Percentiles rank a stretch among this genome's conserved stretches.
phyloP scores from a whole-genome alignment of 2,329 filamentous ascomycete species.

The Penicillium sp. region DNA sequence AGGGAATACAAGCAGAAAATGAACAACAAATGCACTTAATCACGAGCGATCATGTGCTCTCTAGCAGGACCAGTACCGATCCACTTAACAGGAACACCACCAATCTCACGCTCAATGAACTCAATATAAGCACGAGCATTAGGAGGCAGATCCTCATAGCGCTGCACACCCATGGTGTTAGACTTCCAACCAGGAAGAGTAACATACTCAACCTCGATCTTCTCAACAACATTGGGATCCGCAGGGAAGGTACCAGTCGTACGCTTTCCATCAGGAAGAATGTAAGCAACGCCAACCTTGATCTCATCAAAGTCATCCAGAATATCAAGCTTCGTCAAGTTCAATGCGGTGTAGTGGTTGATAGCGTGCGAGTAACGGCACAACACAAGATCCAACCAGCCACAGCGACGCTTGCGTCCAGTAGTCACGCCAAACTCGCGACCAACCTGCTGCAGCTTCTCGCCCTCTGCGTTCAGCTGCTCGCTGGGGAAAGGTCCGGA shows the following conservation, averaged over 20 bases:
- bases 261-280: constrained; percentile 49
- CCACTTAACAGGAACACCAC: constrained; percentile 59
- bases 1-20: constrained; percentile 6
- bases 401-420: constrained; percentile 61
- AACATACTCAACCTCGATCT: constrained; percentile 58
- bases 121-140: constrained; percentile 61
- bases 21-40: constrained; percentile 32
- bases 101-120: constrained; percentile 58
- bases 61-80: constrained; percentile 62
- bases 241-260: constrained; percentile 58
- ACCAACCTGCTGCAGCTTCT: constrained; percentile 57
- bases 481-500: constrained; percentile 65
- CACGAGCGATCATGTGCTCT: constrained; percentile 61
- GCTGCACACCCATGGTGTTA: constrained; percentile 57
- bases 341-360: constrained; percentile 56
- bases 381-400: constrained; percentile 66
- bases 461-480: constrained; percentile 56
- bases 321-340: constrained; percentile 65
- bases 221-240: constrained; percentile 52
- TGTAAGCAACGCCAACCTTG: constrained; percentile 60
- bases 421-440: constrained; percentile 59
- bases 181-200: constrained; percentile 63
- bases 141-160: constrained; percentile 56
- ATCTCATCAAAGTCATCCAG: constrained; percentile 64
- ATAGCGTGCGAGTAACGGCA: constrained; percentile 60